Evolutionary conservation across 768 basidiomycete genomes (phyloP), one percentile per base, ranked within the genome.

Genomic region (Mycena rebaudengoi): DNA sequence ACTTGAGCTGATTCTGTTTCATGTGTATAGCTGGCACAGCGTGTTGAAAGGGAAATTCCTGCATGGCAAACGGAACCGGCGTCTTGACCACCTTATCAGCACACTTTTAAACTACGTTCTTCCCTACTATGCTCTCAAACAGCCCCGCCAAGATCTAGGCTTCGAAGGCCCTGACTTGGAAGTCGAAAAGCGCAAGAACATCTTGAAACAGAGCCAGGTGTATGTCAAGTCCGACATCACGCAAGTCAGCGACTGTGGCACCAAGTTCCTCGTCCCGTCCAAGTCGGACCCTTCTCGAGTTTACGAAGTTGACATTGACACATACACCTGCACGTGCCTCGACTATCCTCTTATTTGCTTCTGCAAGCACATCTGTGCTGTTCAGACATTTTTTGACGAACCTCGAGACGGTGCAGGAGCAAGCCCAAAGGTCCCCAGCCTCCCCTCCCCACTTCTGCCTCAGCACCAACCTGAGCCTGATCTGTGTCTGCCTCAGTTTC

Each of bases 21-120:
- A 5, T 5, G 11, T 7, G n/a, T 20, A 10, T 29, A 54, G 52
- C 1, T 55, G 53, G 73, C 72, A 74, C 44, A 71, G 72, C 46
- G 40, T 75, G 12, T 56, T 74, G 8, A 75, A 75, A 45, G 44
- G 60, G 5, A 71, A 68, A 26, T 73, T 74, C 32, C 59, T 74
- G n/a, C 33, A 70, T 13, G 71, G 71, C 3, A 54, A 63, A 13
- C 66, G 60, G 1, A 75, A 75, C 50, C 55, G 69, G 13, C 60
- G 60, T 3, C 2, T 73, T 3, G 73, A 74, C 35, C 67, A 70
- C 32, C 59, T 75, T 5, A 26, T 75, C 7, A 43, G 53, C 43
- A 60, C 64, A 14, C 69, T 75, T 5, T 6, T 68, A 20, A 20
- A 44, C 7, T 18, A 60, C 4, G 73, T 66, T 1, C 21, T 71